Evolutionary conservation across 2,329 filamentous ascomycete species (phyloP), one percentile per base, ranked within the genome.

Genomic region (Verticillium klebahnii): DNA sequence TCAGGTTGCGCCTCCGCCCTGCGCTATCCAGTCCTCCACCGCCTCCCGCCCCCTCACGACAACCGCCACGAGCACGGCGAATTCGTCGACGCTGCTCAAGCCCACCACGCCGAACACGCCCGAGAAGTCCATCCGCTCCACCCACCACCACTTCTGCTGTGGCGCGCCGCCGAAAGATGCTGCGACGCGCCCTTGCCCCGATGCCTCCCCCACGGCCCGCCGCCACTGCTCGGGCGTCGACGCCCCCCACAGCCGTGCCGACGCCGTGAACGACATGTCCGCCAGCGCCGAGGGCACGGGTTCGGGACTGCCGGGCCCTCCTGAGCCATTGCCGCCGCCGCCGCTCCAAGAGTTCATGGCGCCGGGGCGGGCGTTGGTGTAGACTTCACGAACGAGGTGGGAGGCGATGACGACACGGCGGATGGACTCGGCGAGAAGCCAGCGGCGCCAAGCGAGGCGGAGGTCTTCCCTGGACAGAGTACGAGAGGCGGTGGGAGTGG

Each of bases 221-320:
- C 61, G 60, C 65, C 65, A 66, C 29, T 63, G 63, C 56, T 66
- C 65, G 19, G 63, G 56, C 37, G 65, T 65, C 14, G 61, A 64
- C 29, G 65, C 63, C 17, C 61, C 58, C 65, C 65, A 66, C n/a
- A 66, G 31, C 37, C 63, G 57, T 17, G 63, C 57, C 62, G 65
- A 60, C 25, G 63, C 61, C 25, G 65, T 65, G 62, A 66, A 66
- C 12, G 61, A 40, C 65, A 66, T 65, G 57, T 65, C 65, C 56
- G 64, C 39, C 36, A 66, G 60, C 7, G 32, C 45, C 17, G 58
- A 32, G n/a, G 23, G 14, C 11, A 50, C 57, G 19, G 15, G 14
- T 1, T n/a, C 45, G 45, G 45, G 45, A 52, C 45, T 52, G 39
- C n/a, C 39, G 39, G n/a, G 39, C n/a, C 39, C n/a, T n/a, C 45